Evolutionary conservation across 2,329 filamentous ascomycete species (phyloP).

Genomic region (Leptographium radiaticola): DNA sequence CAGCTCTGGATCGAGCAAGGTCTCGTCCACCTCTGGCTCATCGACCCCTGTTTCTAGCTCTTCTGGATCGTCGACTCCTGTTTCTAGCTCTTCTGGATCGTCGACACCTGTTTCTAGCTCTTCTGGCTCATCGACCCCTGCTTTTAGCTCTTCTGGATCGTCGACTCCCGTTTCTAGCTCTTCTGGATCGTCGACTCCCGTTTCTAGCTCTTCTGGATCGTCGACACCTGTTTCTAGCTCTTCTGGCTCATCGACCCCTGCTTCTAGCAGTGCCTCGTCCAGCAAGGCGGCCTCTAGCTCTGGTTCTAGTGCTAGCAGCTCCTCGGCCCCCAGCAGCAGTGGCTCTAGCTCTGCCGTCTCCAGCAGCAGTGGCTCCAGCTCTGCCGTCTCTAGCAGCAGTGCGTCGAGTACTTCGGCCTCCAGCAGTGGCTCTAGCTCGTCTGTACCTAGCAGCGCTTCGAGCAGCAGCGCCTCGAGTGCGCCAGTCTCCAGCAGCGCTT

Average conservation of each 20-base stretch:
- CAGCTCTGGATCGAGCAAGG: too few species aligned
- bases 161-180: too few species aligned
- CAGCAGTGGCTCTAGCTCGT: neutral
- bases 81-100: neutral
- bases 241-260: neutral
- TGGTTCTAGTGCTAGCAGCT: neutral
- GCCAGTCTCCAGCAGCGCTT: neutral
- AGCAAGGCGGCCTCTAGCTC: neutral
- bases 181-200: too few species aligned
- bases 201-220: too few species aligned
- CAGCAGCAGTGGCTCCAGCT: neutral
- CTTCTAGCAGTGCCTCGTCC: neutral
- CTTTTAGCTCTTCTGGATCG: neutral
- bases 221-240: too few species aligned
- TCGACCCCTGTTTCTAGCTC: too few species aligned
- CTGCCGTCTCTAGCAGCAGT: neutral
- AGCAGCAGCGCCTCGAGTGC: neutral
- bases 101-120: neutral
- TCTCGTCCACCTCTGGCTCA: too few species aligned
- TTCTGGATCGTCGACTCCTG: neutral
- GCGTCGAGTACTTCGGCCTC: neutral
- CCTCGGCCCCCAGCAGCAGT: neutral
- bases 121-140: neutral
- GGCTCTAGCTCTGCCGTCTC: neutral
- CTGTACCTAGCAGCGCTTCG: neutral